These are phyloP conservation scores for Calocybe gambosa DNA, from an alignment of 1,284 basidiomycete species.

Conservation along the genomic window DNA sequence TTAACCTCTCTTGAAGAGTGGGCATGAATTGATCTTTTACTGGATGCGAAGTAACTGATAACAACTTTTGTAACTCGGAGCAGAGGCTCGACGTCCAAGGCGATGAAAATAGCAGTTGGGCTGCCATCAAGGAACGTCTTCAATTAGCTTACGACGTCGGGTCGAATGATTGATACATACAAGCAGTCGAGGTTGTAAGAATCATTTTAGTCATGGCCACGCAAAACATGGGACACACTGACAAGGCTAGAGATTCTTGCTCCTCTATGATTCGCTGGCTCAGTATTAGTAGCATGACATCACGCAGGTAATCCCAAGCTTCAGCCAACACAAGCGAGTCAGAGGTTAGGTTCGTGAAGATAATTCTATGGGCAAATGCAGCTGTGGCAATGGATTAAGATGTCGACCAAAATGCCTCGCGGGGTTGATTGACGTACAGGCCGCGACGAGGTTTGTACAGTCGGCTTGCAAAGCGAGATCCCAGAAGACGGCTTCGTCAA, in stretches of 20 bases:
- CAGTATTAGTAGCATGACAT: constrained; percentile 42
- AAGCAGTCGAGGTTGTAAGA: constrained; percentile 20
- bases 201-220: constrained; percentile 37
- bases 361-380: constrained; percentile 44
- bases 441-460: constrained; percentile 26
- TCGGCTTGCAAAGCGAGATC: constrained; percentile 21
- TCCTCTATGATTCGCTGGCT: constrained; percentile 34
- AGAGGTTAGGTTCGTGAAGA: constrained; percentile 19
- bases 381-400: constrained; percentile 28
- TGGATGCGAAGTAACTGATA: constrained; percentile 7
- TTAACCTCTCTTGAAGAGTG: constrained; percentile 18
- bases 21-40: constrained; percentile 14
- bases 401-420: not conserved
- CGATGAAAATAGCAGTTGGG: constrained; percentile 31
- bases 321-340: constrained; percentile 40
- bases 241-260: constrained; percentile 43
- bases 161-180: constrained; percentile 24
- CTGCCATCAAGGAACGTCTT: constrained; percentile 15
- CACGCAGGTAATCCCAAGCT: constrained; percentile 49
- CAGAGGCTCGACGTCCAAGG: constrained; percentile 45
- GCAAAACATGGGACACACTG: constrained; percentile 45
- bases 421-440: constrained; percentile 23
- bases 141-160: not conserved
- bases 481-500: constrained; percentile 24
- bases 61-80: constrained; percentile 20